phyloP scores from a whole-genome alignment of 2,329 filamentous ascomycete genomes.

The Exophiala sp. region DNA sequence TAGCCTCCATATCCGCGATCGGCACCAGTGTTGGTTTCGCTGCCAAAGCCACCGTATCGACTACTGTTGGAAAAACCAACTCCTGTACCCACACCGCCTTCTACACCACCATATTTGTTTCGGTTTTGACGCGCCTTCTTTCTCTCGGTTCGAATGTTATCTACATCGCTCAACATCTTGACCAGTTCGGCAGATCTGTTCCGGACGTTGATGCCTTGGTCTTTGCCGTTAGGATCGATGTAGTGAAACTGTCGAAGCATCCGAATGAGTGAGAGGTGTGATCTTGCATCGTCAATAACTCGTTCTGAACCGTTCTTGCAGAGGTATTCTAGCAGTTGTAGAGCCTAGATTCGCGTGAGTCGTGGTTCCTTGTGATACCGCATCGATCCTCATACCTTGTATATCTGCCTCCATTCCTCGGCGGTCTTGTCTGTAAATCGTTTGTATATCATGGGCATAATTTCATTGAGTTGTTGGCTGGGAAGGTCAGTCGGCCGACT shows the following conservation, averaged over 20 bases:
- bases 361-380: conserved; percentile 2
- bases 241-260: conserved; percentile 99
- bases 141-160: conserved; percentile 54
- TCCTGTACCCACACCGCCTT: conserved; percentile 68
- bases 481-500: conserved; percentile 7
- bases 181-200: conserved; percentile 94
- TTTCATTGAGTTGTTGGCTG: conserved; percentile 90
- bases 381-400: conserved; percentile 64
- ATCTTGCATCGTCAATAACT: conserved; percentile 93
- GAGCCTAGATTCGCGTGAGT: conserved; percentile 45
- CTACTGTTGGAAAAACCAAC: conserved; percentile 54
- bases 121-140: conserved; percentile 90
- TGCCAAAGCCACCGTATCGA: conserved; percentile 88
- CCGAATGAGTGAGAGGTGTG: conserved; percentile 90
- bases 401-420: conserved; percentile 98
- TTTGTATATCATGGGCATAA: conserved; percentile 99
- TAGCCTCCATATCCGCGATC: conserved; percentile 52
- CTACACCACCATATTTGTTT: conserved; percentile 93
- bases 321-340: conserved; percentile 93
- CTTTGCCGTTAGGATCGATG: conserved; percentile 94
- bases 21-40: conserved; percentile 51
- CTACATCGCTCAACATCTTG: conserved; percentile 78
- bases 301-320: conserved; percentile 98
- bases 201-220: conserved; percentile 95
- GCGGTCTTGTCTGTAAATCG: conserved; percentile 97